Evolutionary conservation across 495 filamentous ascomycete species (phyloP), one percentile per base, ranked within the genome.

Genomic region (Podospora pseudocomata): DNA sequence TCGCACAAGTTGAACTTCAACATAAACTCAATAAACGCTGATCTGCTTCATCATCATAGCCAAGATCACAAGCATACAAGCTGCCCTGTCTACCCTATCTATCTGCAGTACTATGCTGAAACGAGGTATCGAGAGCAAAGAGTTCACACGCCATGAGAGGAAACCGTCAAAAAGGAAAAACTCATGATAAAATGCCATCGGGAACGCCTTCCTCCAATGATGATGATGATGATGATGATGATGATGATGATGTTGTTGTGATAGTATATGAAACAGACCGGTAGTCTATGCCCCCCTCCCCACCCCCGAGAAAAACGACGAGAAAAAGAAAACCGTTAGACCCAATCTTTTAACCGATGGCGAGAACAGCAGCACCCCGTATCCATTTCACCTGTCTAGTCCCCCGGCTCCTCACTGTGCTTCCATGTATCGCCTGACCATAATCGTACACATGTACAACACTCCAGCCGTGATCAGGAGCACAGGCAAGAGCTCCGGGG

Each of bases 361-460:
- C 32, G 61, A 63, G 32, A 32, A 32, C 30, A 32, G n/a, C 19
- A 34, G 5, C 11, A 23, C 13, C 26, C 60, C 54, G 19, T 19
- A 27, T n/a, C 20, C 55, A 3, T 23, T 34, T 15, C 49, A 28
- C 30, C 6, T 11, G 44, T 26, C 19, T 11, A 18, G n/a, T n/a
- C 56, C 61, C 65, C 61, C 61, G 34, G 39, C 30, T 34, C 56
- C 39, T 28, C 19, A 63, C 11, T 63, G 57, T 34, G 54, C 62
- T 60, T 65, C 64, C 39, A 68, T 57, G 9, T 68, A 54, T 64
- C 57, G 55, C 61, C 64, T 72, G 57, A 72, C 56, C 62, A 30
- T 60, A 67, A 65, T 60, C 62, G 73, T 68, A 69, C 68, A 70
- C 66, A 75, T 63, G 67, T 77, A 79, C 71, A 74, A 68, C 34